Base-by-base conservation (phyloP, 306 rosid genomes). In the Inga leiocalycina region DNA sequence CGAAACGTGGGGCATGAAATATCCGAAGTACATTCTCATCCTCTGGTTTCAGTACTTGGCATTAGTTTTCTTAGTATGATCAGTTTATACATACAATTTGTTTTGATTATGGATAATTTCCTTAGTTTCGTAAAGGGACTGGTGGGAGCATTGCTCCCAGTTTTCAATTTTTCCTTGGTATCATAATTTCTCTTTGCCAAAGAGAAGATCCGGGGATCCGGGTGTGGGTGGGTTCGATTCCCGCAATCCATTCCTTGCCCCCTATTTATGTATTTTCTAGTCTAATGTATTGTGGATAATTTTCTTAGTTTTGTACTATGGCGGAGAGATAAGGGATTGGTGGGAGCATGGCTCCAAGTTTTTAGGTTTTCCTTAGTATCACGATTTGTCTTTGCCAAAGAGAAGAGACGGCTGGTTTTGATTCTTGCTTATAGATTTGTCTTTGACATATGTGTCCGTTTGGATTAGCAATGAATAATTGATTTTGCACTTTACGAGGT, bases 1-100 rank as follows among this genome's bases (percentile, higher is more conserved):
- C 94, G 99, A 71, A 96, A 96, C 80, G 99, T 93, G 74, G 99
- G 98, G 16, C 99, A 91, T 79, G 99, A 96, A 85, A 92, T 93
- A 80, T 90, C 99, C 66, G 97, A 96, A 89, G 99, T 96, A 82
- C 52, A 24, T 16, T 43, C 80, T 83, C 74, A 67, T 62, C 37
- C 64, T 79, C 62, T 83, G n/a, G 65, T 56, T 32, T 65, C 74
- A 30, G 52, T 72, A 77, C 52, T 80, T 66, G 80, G 59, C 52
- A 59, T 52, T 30, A 48, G 45, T 10, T 64, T 71, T 81, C 65
- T 70, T 81, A 69, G n/a, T 4, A 43, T 34, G 71, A 75, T 48
- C 9, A 51, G 75, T 49, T 44, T 32, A 12, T 65, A 5, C 5
- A 9, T 3, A 8, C 6, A 30, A 13, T 65, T 65, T 15, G 16